A percentile compares a stretch with the other conserved stretches of the same genome.
phyloP scores from a whole-genome alignment of 1,284 basidiomycete species.

The Sanguinoderma infundibulare region DNA sequence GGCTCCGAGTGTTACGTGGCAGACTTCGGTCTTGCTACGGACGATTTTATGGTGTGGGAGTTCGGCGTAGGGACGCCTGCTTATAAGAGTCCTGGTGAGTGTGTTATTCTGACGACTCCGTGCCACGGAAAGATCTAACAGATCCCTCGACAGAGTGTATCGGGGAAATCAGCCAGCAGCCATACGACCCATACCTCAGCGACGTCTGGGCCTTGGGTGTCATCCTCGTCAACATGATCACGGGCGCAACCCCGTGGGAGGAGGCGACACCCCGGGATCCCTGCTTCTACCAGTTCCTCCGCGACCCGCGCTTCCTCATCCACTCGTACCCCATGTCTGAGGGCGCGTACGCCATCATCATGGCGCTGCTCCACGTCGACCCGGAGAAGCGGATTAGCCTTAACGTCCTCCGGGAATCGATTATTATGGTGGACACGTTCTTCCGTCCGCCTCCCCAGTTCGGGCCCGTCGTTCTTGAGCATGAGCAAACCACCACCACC shows the following conservation, averaged over 20 bases:
- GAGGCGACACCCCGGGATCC: slow-evolving; percentile 73
- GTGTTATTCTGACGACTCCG: not conserved
- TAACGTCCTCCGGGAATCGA: slow-evolving; percentile 51
- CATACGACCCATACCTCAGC: slow-evolving; percentile 52
- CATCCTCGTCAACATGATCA: slow-evolving; percentile 71
- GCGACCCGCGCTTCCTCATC: slow-evolving; percentile 66
- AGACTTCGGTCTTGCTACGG: slow-evolving; percentile 74
- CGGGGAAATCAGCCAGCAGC: not conserved
- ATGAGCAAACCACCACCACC: slow-evolving; percentile 62
- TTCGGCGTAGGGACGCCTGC: slow-evolving; percentile 57
- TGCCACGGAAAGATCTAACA: too few relatives aligned
- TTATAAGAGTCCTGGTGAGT: slow-evolving; percentile 63
- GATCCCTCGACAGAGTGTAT: not conserved
- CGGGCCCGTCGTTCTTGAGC: slow-evolving; percentile 23
- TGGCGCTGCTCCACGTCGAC: slow-evolving; percentile 57
- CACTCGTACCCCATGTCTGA: slow-evolving; percentile 62
- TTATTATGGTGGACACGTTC: slow-evolving; percentile 21
- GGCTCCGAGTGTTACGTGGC: slow-evolving; percentile 57
- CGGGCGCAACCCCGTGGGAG: slow-evolving; percentile 87
- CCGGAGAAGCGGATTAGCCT: slow-evolving; percentile 57
- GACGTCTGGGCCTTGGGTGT: slow-evolving; percentile 85
- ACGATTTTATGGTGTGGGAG: slow-evolving; percentile 47
- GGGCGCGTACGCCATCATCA: slow-evolving; percentile 58
- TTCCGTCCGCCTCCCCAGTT: slow-evolving; percentile 30
- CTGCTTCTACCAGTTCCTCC: slow-evolving; percentile 44